Conservation (phyloP, 2,329 filamentous ascomycete genomes). For the Colletotrichum sp. region DNA sequence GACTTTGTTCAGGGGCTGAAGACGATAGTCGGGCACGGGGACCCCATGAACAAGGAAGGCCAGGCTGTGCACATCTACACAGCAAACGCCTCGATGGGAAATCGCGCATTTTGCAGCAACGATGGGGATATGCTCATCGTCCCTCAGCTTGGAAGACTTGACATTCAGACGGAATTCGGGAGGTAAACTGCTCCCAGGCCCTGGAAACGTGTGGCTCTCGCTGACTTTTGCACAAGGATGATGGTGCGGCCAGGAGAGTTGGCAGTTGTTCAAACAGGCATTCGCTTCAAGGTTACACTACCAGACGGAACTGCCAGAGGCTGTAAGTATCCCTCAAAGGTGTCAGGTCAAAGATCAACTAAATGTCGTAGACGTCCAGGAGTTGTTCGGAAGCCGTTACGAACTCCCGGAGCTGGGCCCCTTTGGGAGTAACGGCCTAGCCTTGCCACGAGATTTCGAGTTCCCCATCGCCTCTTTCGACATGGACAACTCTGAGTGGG, state of each 20-base stretch:
- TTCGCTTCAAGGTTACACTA: slow-evolving; percentile 63
- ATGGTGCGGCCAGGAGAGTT: slow-evolving; percentile 69
- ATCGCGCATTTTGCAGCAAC: slow-evolving; percentile 53
- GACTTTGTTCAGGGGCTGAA: slow-evolving; percentile 54
- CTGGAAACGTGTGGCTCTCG: background rate
- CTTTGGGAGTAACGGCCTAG: slow-evolving; percentile 67
- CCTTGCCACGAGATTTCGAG: slow-evolving; percentile 69
- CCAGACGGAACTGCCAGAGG: slow-evolving; percentile 63
- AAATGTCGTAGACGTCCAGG: slow-evolving; percentile 53
- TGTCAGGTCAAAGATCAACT: background rate
- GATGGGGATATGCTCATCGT: slow-evolving; percentile 72
- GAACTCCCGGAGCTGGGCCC: slow-evolving; percentile 69
- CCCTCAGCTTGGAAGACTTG: slow-evolving; percentile 64
- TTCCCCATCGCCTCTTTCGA: slow-evolving; percentile 60
- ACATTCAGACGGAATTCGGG: slow-evolving; percentile 73
- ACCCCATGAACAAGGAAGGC: slow-evolving; percentile 54
- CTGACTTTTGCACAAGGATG: slow-evolving; percentile 5
- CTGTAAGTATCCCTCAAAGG: slow-evolving; percentile 32
- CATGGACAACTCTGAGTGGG: slow-evolving; percentile 29
- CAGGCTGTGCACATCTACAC: slow-evolving; percentile 54
- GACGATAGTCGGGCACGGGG: slow-evolving; percentile 54
- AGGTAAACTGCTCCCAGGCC: slow-evolving; percentile 34
- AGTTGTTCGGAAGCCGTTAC: slow-evolving; percentile 69
- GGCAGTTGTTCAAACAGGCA: slow-evolving; percentile 66
- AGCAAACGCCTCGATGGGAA: slow-evolving; percentile 50